phyloP scores from a whole-genome alignment of 208 protist genomes.

The Trypanosomatidae sp. region DNA sequence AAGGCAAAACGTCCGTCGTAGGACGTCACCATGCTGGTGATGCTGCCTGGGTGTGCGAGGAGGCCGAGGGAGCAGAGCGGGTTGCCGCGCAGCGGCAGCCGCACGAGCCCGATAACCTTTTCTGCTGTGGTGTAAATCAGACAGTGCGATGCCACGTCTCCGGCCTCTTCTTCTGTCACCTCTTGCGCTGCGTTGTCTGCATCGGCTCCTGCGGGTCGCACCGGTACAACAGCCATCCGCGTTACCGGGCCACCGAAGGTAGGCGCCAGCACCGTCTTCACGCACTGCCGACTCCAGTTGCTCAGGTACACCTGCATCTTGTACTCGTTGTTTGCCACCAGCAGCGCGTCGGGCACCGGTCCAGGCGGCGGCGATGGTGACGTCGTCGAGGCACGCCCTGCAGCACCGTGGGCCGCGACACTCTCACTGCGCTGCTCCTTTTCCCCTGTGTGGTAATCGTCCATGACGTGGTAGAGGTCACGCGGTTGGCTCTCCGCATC shows the following conservation, averaged over 20 bases:
- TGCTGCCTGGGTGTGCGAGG: conserved; percentile 92
- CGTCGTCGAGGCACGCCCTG: too few relatives aligned
- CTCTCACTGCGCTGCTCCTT: too few relatives aligned
- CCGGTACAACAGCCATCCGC: conserved; percentile 53
- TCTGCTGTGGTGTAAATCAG: conserved; percentile 90
- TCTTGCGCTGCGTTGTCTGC: too few relatives aligned
- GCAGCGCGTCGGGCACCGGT: conserved; percentile 64
- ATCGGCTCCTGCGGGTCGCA: too few relatives aligned
- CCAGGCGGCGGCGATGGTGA: too few relatives aligned
- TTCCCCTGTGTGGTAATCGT: background rate
- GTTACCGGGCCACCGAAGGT: conserved; percentile 92
- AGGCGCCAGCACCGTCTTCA: conserved; percentile 89
- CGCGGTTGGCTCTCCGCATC: conserved; percentile 44
- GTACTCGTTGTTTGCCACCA: conserved; percentile 90
- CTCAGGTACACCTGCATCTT: conserved; percentile 87
- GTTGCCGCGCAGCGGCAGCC: conserved; percentile 92
- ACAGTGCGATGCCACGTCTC: conserved; percentile 54
- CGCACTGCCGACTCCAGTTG: conserved; percentile 87
- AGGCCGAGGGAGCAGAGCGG: conserved; percentile 89
- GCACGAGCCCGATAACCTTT: conserved; percentile 91
- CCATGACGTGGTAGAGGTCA: conserved; percentile 10
- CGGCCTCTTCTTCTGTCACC: too few relatives aligned
- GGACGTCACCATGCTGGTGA: conserved; percentile 66
- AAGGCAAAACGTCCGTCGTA: conserved; percentile 88
- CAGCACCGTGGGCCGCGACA: too few relatives aligned